These are phyloP conservation scores for Punctularia strigosozonata DNA, from an alignment of 768 basidiomycete species.

Conservation along the genomic window DNA sequence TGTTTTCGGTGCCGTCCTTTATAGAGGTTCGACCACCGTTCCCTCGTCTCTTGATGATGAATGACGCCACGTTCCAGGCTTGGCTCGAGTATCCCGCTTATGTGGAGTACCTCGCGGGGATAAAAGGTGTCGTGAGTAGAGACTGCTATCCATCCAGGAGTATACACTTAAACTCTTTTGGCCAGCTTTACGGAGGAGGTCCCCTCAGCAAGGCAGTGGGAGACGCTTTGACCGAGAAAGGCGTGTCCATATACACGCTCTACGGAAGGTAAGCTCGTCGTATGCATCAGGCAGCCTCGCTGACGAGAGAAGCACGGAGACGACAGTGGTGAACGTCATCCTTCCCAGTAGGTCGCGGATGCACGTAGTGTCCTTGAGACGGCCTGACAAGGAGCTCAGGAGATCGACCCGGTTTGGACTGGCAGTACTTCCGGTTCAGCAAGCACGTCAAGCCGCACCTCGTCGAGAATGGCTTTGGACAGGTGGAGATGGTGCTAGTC, in stretches of 20 bases:
- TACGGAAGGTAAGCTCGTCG: constrained; percentile 24
- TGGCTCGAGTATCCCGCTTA: neutral
- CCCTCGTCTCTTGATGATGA: neutral
- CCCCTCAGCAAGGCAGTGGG: constrained; percentile 23
- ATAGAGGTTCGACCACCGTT: constrained; percentile 12
- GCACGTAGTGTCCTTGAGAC: neutral
- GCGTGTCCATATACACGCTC: constrained; percentile 18
- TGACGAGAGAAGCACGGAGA: neutral
- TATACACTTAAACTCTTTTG: neutral
- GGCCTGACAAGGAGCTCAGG: neutral
- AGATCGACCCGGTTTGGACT: constrained; percentile 7
- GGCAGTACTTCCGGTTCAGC: constrained; percentile 1
- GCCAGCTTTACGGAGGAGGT: constrained; percentile 27
- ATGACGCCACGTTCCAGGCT: neutral
- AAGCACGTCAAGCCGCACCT: neutral
- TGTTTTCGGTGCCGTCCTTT: constrained; percentile 14
- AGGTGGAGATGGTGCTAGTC: neutral
- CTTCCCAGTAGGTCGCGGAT: neutral
- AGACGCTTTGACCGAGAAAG: constrained; percentile 20
- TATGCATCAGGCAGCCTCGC: too few species aligned
- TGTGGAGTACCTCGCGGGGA: constrained; percentile 11
- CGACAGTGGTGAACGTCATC: neutral
- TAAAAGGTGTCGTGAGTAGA: constrained; percentile 12
- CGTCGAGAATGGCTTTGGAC: neutral
- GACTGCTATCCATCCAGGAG: neutral